Evolutionary conservation across 108 stramenopile species (phyloP).

Genomic region (Cyclostephanos tholiformis): DNA sequence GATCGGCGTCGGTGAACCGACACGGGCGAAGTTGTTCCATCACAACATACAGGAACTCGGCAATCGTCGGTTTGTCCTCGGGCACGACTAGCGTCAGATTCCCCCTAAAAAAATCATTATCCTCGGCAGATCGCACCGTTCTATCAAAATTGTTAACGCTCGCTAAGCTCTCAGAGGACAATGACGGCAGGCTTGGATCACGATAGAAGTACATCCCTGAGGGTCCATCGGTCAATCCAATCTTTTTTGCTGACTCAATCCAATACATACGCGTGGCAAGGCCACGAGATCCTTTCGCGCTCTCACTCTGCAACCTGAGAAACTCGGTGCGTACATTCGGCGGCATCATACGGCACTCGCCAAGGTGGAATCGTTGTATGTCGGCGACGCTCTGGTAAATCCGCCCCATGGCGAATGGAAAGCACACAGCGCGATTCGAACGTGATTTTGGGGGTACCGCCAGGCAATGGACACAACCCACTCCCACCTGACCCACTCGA

Average conservation of each 20-base stretch:
- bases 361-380: slow-evolving; percentile 88
- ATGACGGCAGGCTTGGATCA: slow-evolving; percentile 68
- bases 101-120: slow-evolving; percentile 13
- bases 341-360: slow-evolving; percentile 84
- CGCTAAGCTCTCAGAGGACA: slow-evolving; percentile 45
- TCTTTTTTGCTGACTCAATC: slow-evolving; percentile 84
- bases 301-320: slow-evolving; percentile 69
- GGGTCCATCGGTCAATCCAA: slow-evolving; percentile 80
- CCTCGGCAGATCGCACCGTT: slow-evolving; percentile 68
- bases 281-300: slow-evolving; percentile 89
- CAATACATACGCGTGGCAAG: slow-evolving; percentile 89
- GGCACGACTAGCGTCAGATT: slow-evolving; percentile 68
- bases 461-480: slow-evolving; percentile 70
- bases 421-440: slow-evolving; percentile 87
- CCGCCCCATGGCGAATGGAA: slow-evolving; percentile 84
- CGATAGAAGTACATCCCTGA: slow-evolving; percentile 78
- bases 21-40: slow-evolving; percentile 90
- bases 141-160: slow-evolving; percentile 77
- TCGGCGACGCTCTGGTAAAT: slow-evolving; percentile 92
- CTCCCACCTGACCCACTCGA: slow-evolving; percentile 50
- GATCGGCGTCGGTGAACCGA: slow-evolving; percentile 90
- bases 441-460: slow-evolving; percentile 70
- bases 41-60: slow-evolving; percentile 84
- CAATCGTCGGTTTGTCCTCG: slow-evolving; percentile 85
- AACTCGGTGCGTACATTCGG: slow-evolving; percentile 67